These are phyloP conservation scores for Talaromyces adpressus DNA, from an alignment of 495 filamentous ascomycete genomes.

Conservation along the genomic window DNA sequence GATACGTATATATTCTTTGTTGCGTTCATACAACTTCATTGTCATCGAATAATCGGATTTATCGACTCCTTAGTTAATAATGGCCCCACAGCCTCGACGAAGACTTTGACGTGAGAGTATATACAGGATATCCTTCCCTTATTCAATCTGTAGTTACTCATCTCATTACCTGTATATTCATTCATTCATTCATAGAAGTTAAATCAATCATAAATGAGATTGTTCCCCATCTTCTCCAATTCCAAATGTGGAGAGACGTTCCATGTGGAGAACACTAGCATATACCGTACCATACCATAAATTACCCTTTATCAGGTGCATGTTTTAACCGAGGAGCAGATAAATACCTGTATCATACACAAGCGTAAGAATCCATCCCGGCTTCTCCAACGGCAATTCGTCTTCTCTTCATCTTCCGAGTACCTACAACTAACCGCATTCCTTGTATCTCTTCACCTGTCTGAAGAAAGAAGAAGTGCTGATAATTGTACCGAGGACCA, in stretches of 20 bases:
- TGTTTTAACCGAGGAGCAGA: not conserved
- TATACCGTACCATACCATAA: not conserved
- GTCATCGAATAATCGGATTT: not conserved
- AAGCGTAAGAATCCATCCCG: not conserved
- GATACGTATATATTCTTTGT: not conserved
- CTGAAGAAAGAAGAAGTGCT: too few relatives aligned
- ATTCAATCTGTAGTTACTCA: too few relatives aligned
- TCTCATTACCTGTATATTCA: not conserved
- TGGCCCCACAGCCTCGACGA: too few relatives aligned
- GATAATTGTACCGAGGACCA: not conserved
- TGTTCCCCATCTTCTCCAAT: not conserved
- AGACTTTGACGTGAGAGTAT: too few relatives aligned
- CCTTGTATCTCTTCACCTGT: too few relatives aligned
- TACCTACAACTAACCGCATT: not conserved
- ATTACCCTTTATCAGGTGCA: not conserved
- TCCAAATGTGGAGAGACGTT: not conserved
- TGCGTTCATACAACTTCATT: not conserved
- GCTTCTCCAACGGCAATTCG: constrained; percentile 4
- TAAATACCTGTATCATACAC: not conserved
- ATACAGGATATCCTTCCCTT: too few relatives aligned
- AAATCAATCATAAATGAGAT: too few relatives aligned
- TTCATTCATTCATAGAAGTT: not conserved
- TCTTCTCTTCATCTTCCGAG: not conserved
- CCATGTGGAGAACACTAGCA: not conserved
- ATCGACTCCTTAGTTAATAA: too few relatives aligned